A percentile compares a stretch with the other conserved stretches of the same genome.
Evolutionary conservation across 1,139 yeast species (phyloP).

Genomic region (Candida frijolesensis): DNA sequence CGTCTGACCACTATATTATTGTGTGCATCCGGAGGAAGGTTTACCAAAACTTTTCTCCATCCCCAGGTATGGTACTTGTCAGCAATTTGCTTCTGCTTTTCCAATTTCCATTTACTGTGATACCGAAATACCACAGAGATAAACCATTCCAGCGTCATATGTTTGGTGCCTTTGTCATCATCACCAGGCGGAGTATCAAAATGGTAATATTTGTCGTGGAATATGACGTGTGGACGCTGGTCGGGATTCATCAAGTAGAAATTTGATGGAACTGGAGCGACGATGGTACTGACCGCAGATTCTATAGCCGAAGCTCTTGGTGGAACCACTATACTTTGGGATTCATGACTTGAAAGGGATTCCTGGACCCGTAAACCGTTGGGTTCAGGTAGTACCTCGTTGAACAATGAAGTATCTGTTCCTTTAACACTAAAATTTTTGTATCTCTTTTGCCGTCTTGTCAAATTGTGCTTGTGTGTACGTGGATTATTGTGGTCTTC

Average conservation of each 20-base stretch:
- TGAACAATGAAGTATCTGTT: slow-evolving; percentile 15
- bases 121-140: slow-evolving; percentile 17
- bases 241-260: slow-evolving; percentile 38
- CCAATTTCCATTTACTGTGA: slow-evolving; percentile 41
- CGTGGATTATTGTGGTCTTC: not conserved
- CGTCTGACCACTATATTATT: slow-evolving; percentile 90
- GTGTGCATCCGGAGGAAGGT: slow-evolving; percentile 91
- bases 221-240: slow-evolving; percentile 55
- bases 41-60: slow-evolving; percentile 92
- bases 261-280: slow-evolving; percentile 47
- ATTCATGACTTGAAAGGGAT: slow-evolving; percentile 4
- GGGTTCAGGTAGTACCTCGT: slow-evolving; percentile 16
- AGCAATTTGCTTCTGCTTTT: slow-evolving; percentile 74
- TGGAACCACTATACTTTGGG: slow-evolving; percentile 31
- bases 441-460: slow-evolving; percentile 25
- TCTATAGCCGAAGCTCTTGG: slow-evolving; percentile 50
- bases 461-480: slow-evolving; percentile 17
- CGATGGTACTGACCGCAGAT: slow-evolving; percentile 42
- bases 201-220: slow-evolving; percentile 80
- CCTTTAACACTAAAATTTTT: slow-evolving; percentile 32
- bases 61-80: slow-evolving; percentile 78
- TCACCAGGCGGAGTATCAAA: slow-evolving; percentile 61
- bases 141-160: slow-evolving; percentile 14
- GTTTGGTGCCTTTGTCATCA: slow-evolving; percentile 6
- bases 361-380: not conserved